Evolutionary conservation across 2,329 filamentous ascomycete genomes (phyloP), one percentile per base, ranked within the genome.

Genomic region (Aspergillus sclerotialis): DNA sequence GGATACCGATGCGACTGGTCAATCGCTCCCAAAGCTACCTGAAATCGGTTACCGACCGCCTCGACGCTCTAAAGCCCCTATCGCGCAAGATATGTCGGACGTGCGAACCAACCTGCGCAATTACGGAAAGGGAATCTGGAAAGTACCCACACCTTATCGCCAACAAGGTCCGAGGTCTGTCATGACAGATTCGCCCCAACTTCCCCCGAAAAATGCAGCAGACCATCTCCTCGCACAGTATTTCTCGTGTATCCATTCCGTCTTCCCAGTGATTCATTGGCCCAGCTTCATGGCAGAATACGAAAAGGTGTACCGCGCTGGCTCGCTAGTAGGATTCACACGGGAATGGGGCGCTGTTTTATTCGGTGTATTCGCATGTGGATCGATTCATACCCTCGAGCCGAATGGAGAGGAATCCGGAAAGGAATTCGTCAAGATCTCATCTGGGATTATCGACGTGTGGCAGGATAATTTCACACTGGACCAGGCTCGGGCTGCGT

Each of bases 201-300:
- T 95, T 35, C 92, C 90, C 1, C 69, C 82, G 1, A 82, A 80
- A 44, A 67, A 77, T 17, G 61, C 79, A 14, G 78, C 80, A 17
- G 86, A 94, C 42, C 76, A 76, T 45, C 69, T 95, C 2, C 63
- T 95, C 19, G 72, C 76, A 21, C 74, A 82, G 24, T 98, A 94
- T 59, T 82, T 84, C 48, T 70, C 74, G 25, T 82, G 82, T 5
- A 70, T 86, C 15, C 90, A 96, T 56, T 75, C 79, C 19, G 81
- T 85, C 58, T 82, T 89, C 46, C 92, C 92, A 1, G 79, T 94
- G 28, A 53, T 96, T 7, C 86, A 96, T 58, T 93, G 89, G 84
- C 84, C 86, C 2, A 83, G 76, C 0, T 93, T 96, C 50, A 72
- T 82, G 49, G 71, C 75, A 30, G 76, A 83, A 33, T 83, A 90